These are phyloP conservation scores for Penicillium sp. DNA, from an alignment of 2,329 filamentous ascomycete species.

Conservation along the genomic window DNA sequence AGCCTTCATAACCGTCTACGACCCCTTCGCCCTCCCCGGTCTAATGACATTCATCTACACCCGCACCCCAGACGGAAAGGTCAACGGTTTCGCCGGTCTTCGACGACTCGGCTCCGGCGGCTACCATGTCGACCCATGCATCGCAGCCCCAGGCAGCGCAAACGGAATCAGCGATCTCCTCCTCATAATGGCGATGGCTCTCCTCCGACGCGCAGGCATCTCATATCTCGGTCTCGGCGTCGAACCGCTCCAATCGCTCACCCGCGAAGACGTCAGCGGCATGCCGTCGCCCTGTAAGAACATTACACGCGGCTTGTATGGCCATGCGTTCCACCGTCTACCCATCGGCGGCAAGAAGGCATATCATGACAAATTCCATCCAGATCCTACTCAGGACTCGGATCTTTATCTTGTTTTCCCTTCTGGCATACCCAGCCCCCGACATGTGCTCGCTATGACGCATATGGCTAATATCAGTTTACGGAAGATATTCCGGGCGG, in stretches of 20 bases:
- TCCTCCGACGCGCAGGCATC: constrained; percentile 33
- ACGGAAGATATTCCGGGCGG: constrained; percentile 22
- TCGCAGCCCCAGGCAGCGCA: constrained; percentile 34
- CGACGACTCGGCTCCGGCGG: constrained; percentile 39
- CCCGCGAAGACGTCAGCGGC: constrained; percentile 29
- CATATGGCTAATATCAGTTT: constrained; percentile 43
- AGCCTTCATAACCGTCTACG: constrained; percentile 44
- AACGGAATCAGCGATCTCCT: constrained; percentile 42
- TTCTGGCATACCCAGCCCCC: constrained; percentile 28
- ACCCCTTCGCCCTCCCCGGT: constrained; percentile 38
- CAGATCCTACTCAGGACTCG: constrained; percentile 33
- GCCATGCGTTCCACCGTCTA: constrained; percentile 32
- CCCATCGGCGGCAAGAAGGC: constrained; percentile 41
- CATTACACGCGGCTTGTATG: constrained; percentile 33
- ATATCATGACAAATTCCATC: constrained; percentile 42
- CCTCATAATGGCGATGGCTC: constrained; percentile 38
- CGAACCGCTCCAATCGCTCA: constrained; percentile 35
- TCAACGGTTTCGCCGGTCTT: constrained; percentile 42
- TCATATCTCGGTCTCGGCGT: constrained; percentile 42
- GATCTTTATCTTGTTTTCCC: constrained; percentile 40
- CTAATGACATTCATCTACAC: constrained; percentile 46
- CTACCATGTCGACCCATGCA: constrained; percentile 45
- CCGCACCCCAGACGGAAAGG: constrained; percentile 24
- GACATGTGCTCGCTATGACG: constrained; percentile 34
- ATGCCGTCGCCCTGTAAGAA: constrained; percentile 28